Evolutionary conservation across 352 stramenopile genomes (phyloP), one percentile per base, ranked within the genome.

Genomic region (Phytopythium vexans): DNA sequence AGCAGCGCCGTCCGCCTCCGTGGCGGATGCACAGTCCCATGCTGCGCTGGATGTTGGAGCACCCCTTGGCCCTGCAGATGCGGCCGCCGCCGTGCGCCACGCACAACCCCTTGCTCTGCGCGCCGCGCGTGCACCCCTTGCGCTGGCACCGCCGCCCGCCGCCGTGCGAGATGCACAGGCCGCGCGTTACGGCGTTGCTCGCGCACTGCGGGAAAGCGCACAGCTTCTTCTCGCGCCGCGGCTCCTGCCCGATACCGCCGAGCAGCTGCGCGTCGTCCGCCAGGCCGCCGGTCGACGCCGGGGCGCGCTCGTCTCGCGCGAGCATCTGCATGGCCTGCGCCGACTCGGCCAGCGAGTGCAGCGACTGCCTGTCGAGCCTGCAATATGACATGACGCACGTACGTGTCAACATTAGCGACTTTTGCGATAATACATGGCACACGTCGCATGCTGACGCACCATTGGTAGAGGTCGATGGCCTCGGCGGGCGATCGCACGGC

Each of bases 11-110:
- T 32, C 74, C 74, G 10, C 74, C 74, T 11, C 74, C 74, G 45
- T 86, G 74, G 14, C 69, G 70, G 59, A 86, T 82, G 64, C 77
- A 88, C 8, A 86, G 65, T 7, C 85, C 85, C 72, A 94, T 92
- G 58, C 80, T 93, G 52, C 85, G 84, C 58, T 92, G 85, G 58
- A 92, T 94, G 54, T 93, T 92, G 27, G 80, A 88, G 56, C 85
- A 92, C 8, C 85, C 85, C 9, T 82, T 75, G 8, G 79, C 76
- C 48, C 75, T 80, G 58, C 85, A 94, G 54, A 94, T 88, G 36
- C 85, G 82, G 0, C 85, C 85, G 15, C 84, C 85, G 10, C 85
- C 85, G 49, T 94, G 85, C 6, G 85, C 82, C 11, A 92, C 82
- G n/a, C 85, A 94, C 8, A 94, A 64, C 0, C 85, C 85, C 43